Conservation (phyloP, 345 rosid genomes). For the Nephelium lappaceum region DNA sequence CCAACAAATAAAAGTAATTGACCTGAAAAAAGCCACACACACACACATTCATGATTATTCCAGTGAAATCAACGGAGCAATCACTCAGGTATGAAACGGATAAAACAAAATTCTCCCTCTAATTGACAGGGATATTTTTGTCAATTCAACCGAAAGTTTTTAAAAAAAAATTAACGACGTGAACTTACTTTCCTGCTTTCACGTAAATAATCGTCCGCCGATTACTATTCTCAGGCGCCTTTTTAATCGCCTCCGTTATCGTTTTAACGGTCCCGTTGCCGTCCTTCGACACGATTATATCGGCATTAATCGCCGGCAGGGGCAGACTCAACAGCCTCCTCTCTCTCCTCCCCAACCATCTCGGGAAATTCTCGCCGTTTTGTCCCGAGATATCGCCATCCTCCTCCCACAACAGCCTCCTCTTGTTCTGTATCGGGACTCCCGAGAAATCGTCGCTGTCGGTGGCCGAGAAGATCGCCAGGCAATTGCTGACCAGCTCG, state of each 20-base stretch:
- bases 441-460: constrained; percentile 66
- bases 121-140: neutral
- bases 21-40: no score
- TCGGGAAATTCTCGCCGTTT: constrained; percentile 49
- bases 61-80: neutral
- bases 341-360: constrained; percentile 68
- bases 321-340: constrained; percentile 60
- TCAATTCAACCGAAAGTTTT: neutral
- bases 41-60: neutral
- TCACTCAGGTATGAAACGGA: neutral
- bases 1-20: neutral
- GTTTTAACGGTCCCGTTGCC: constrained; percentile 90
- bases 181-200: constrained; percentile 84
- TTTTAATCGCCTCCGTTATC: constrained; percentile 86
- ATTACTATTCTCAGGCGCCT: constrained; percentile 67
- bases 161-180: neutral
- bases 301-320: constrained; percentile 66
- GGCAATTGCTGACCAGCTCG: constrained; percentile 87
- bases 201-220: constrained; percentile 86
- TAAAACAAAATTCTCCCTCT: neutral
- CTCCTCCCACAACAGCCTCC: constrained; percentile 49
- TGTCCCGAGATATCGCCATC: constrained; percentile 24
- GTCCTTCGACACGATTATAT: constrained; percentile 75
- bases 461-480: constrained; percentile 69
- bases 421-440: constrained; percentile 81